Conservation (phyloP, 2,329 filamentous ascomycete genomes). For the Malbranchea cinnamomea region DNA sequence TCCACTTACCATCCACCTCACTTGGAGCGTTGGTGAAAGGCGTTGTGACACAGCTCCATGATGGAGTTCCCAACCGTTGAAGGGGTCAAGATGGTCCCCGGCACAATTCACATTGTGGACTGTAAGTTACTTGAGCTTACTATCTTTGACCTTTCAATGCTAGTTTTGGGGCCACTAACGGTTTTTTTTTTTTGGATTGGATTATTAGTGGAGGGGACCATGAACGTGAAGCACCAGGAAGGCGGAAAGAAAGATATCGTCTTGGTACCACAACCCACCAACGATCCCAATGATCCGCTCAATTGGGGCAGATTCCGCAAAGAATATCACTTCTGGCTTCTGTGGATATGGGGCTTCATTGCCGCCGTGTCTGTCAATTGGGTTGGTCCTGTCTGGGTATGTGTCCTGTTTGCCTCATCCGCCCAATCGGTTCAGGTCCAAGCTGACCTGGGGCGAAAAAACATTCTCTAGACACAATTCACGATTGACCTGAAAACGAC, state of each 20-base stretch:
- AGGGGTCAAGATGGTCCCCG: slow-evolving; percentile 10
- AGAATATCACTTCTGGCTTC: slow-evolving; percentile 11
- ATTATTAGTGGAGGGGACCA: slow-evolving; percentile 10
- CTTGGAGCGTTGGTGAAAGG: too few relatives aligned
- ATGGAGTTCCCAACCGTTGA: slow-evolving; percentile 9
- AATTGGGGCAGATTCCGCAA: slow-evolving; percentile 19
- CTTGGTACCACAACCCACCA: slow-evolving; percentile 25
- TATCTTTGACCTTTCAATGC: not conserved
- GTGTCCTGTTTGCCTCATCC: slow-evolving; percentile 1
- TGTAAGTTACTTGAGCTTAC: slow-evolving; percentile 5
- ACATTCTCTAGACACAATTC: slow-evolving; percentile 7
- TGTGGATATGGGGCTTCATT: slow-evolving; percentile 11
- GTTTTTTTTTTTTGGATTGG: not conserved
- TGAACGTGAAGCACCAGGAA: slow-evolving; percentile 9
- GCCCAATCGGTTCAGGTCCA: not conserved
- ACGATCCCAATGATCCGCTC: slow-evolving; percentile 25
- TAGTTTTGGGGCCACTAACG: not conserved
- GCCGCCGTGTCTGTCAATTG: slow-evolving; percentile 9
- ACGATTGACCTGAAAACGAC: slow-evolving; percentile 8
- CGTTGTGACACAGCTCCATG: too few relatives aligned
- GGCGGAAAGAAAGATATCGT: slow-evolving; percentile 12
- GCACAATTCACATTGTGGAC: slow-evolving; percentile 10
- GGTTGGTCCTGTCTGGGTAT: slow-evolving; percentile 10
- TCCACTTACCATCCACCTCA: too few relatives aligned
- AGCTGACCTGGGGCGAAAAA: not conserved